Evolutionary conservation across 2,329 filamentous ascomycete species (phyloP).

Genomic region (Aspergillus brunneoviolaceus): DNA sequence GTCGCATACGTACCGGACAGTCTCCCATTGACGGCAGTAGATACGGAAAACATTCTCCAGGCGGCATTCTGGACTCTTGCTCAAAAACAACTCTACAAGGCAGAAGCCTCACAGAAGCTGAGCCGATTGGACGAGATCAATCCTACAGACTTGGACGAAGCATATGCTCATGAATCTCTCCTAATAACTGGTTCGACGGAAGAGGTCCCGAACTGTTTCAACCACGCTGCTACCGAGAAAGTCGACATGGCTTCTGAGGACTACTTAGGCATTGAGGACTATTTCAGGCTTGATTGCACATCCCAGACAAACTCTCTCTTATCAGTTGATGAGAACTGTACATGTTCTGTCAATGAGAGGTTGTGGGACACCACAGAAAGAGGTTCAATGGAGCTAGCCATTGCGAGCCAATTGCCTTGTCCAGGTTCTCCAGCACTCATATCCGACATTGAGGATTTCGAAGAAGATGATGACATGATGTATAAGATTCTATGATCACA

Average conservation of each 20-base stretch:
- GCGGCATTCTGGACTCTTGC: constrained; percentile 35
- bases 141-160: neutral
- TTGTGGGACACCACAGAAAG: neutral
- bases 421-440: neutral
- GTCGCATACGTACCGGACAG: neutral
- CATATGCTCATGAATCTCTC: neutral
- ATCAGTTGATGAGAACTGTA: constrained; percentile 3
- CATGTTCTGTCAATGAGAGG: neutral
- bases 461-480: neutral
- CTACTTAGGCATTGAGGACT: constrained; percentile 7
- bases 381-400: neutral
- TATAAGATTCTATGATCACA: too few relatives aligned
- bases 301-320: constrained; percentile 1
- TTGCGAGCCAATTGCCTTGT: neutral
- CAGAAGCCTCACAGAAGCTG: constrained; percentile 14
- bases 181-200: constrained; percentile 6
- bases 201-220: neutral
- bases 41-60: constrained; percentile 24
- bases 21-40: neutral
- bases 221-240: neutral
- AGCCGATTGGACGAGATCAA: neutral
- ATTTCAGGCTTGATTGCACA: neutral
- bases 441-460: neutral
- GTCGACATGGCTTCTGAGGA: constrained; percentile 1
- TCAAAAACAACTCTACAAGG: constrained; percentile 26